Conservation (phyloP, 441 rosid genomes). For the Bruguiera hainesii region DNA sequence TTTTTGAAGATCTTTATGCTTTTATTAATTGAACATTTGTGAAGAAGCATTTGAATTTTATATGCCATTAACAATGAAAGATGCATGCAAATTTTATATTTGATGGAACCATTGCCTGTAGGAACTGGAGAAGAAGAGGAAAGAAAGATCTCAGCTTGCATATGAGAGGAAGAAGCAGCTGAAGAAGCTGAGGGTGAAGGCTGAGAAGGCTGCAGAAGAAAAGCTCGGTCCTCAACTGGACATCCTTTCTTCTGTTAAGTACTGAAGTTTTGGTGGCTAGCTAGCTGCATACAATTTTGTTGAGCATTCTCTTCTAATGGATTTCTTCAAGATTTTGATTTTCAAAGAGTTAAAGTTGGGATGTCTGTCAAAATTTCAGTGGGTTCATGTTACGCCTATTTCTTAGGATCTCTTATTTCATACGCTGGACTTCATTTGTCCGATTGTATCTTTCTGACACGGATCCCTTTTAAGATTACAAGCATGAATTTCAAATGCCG, state of each 20-base stretch:
- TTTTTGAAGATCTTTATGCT: too few species aligned
- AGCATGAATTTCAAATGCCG: too few species aligned
- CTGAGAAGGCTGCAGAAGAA: conserved; percentile 67
- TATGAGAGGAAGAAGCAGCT: conserved; percentile 81
- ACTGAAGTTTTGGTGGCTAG: conserved; percentile 32
- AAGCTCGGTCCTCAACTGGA: conserved; percentile 76
- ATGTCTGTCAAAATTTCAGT: too few species aligned
- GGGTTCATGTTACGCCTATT: too few species aligned
- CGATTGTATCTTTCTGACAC: too few species aligned
- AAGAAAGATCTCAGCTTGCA: conserved; percentile 57
- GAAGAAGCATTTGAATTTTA: too few species aligned
- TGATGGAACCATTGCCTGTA: conserved; percentile 11
- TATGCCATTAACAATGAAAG: background rate
- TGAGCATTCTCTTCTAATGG: conserved; percentile 10
- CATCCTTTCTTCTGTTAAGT: conserved; percentile 56
- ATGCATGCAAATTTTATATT: too few species aligned
- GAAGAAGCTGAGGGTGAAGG: conserved; percentile 58
- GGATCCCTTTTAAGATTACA: too few species aligned
- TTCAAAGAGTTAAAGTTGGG: background rate
- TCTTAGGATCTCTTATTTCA: too few species aligned
- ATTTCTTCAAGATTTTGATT: background rate
- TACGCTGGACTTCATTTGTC: too few species aligned
- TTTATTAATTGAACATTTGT: too few species aligned
- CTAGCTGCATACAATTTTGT: conserved; percentile 28
- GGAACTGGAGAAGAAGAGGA: conserved; percentile 78